Conservation (phyloP, 169 alveolate species). For the Theileria annulata region DNA sequence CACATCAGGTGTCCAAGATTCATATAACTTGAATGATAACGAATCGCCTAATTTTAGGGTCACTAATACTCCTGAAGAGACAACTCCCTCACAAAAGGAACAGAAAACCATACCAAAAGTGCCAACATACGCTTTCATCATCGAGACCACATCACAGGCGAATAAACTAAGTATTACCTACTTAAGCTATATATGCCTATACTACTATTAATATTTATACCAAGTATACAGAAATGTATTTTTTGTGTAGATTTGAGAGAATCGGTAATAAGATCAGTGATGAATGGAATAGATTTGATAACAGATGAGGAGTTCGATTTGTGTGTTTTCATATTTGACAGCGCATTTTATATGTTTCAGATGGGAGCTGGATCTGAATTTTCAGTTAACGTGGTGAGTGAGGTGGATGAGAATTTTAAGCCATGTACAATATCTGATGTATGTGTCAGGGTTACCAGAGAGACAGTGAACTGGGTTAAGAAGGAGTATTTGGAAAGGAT, state of each 20-base stretch:
- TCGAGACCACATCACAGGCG: not conserved
- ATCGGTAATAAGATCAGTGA: conserved; percentile 18
- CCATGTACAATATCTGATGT: conserved; percentile 44
- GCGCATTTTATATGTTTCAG: conserved; percentile 32
- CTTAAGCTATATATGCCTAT: not conserved
- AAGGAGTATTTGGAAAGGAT: conserved; percentile 60
- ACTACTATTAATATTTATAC: not conserved
- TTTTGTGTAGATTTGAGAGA: conserved; percentile 17
- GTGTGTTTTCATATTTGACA: conserved; percentile 52
- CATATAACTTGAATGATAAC: not conserved
- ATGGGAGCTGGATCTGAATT: conserved; percentile 11
- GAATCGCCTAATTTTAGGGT: not conserved
- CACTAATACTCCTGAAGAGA: not conserved
- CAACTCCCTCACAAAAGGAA: not conserved
- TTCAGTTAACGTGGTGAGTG: conserved; percentile 38
- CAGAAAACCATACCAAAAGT: not conserved
- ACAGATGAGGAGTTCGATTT: conserved; percentile 6
- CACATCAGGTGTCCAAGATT: not conserved
- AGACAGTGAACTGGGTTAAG: conserved; percentile 14
- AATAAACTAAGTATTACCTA: not conserved
- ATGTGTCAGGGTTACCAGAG: conserved; percentile 25
- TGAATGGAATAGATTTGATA: conserved; percentile 11
- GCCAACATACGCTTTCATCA: not conserved
- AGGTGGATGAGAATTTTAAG: conserved; percentile 42
- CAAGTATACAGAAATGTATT: too few relatives aligned